Evolutionary conservation across 1,284 basidiomycete species (phyloP).

Genomic region (Flammula alnicola): DNA sequence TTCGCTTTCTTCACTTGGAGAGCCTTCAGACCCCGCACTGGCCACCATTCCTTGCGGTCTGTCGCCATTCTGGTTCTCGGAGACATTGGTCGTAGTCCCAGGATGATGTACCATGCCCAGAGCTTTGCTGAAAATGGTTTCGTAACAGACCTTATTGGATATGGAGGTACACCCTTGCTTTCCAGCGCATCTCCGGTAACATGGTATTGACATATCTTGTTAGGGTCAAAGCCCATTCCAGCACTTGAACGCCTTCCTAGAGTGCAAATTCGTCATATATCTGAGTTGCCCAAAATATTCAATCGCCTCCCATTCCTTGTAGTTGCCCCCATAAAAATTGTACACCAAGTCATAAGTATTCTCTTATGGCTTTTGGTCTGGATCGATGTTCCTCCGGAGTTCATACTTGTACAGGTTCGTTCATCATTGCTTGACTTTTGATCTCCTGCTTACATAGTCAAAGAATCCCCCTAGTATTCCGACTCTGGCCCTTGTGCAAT

Average conservation of each 20-base stretch:
- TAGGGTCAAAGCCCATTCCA: slow-evolving; percentile 78
- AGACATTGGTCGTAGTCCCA: slow-evolving; percentile 93
- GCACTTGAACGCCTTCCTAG: slow-evolving; percentile 67
- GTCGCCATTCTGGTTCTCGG: slow-evolving; percentile 93
- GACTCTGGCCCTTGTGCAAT: slow-evolving; percentile 85
- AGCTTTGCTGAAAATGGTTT: slow-evolving; percentile 87
- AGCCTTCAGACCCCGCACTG: slow-evolving; percentile 39
- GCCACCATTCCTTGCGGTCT: slow-evolving; percentile 57
- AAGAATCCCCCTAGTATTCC: slow-evolving; percentile 98
- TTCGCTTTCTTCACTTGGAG: slow-evolving; percentile 29
- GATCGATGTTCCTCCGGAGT: slow-evolving; percentile 77
- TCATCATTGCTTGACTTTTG: background rate
- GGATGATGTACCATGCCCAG: slow-evolving; percentile 99
- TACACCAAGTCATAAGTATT: slow-evolving; percentile 70
- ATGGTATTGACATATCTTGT: slow-evolving; percentile 4
- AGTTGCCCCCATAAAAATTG: slow-evolving; percentile 82
- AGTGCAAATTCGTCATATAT: slow-evolving; percentile 70
- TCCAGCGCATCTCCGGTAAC: background rate
- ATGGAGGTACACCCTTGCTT: slow-evolving; percentile 62
- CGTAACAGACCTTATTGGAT: slow-evolving; percentile 85
- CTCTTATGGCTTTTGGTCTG: slow-evolving; percentile 64
- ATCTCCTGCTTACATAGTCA: slow-evolving; percentile 5
- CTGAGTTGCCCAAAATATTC: slow-evolving; percentile 65
- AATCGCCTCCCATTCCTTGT: slow-evolving; percentile 72
- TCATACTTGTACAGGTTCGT: slow-evolving; percentile 88